Conservation (phyloP, 495 filamentous ascomycete genomes). For the Chaetomium cochliodes region DNA sequence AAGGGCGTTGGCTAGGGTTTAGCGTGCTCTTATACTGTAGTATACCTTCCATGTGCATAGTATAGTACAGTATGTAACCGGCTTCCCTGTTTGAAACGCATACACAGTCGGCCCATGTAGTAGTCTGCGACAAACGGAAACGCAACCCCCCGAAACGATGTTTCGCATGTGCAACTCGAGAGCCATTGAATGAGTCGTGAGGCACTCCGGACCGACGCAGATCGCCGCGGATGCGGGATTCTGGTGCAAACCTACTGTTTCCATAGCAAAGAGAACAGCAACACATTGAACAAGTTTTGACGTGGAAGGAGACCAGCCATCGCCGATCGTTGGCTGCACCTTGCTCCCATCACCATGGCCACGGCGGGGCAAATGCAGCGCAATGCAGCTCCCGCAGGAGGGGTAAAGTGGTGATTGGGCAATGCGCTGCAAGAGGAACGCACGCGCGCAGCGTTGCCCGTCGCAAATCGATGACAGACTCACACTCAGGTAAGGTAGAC, state of each 20-base stretch:
- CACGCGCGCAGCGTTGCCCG: slow-evolving; percentile 2
- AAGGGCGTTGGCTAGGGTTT: no score
- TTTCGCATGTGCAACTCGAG: slow-evolving; percentile 10
- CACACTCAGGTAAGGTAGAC: no score
- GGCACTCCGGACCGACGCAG: neutral
- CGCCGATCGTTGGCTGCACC: neutral
- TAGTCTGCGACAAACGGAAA: slow-evolving; percentile 5
- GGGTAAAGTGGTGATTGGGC: slow-evolving; percentile 2
- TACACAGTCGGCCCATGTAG: neutral
- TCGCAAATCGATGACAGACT: neutral
- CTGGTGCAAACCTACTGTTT: neutral
- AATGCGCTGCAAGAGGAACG: neutral
- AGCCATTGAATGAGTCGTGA: neutral
- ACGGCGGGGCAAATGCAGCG: slow-evolving; percentile 2
- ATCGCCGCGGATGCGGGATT: neutral
- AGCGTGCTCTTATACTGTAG: no score
- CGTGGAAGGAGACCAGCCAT: neutral
- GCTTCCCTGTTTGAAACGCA: neutral
- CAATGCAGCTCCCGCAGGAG: neutral
- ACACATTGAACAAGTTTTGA: neutral
- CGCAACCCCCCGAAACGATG: slow-evolving; percentile 2
- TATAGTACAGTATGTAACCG: no score
- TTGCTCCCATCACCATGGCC: neutral
- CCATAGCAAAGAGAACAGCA: neutral
- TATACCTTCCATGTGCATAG: no score